Conservation (phyloP, 306 rosid species). For the Pyrus communis region DNA sequence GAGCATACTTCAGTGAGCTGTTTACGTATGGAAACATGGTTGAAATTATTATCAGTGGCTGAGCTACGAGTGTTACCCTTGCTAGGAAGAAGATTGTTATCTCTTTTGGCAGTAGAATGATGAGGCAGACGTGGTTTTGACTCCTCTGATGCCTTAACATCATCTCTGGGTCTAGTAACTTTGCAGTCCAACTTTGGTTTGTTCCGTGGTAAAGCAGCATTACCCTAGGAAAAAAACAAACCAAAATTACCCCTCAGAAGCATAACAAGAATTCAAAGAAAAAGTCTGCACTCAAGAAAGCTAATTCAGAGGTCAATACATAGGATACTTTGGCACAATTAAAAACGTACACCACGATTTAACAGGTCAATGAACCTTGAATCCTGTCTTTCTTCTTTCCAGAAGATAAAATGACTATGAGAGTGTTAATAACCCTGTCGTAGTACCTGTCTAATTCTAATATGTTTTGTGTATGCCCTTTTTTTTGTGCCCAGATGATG, state of each 20-base stretch:
- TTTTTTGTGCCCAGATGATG: not conserved
- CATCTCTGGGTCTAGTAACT: constrained; percentile 5
- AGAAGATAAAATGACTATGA: not conserved
- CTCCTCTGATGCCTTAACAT: not conserved
- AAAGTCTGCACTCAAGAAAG: not conserved
- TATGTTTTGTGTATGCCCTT: not conserved
- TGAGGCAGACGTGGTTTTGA: not conserved
- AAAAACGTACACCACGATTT: not conserved
- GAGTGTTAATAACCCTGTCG: not conserved
- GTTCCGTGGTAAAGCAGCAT: not conserved
- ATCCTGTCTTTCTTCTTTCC: not conserved
- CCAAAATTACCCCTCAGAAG: not conserved
- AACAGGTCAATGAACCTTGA: not conserved
- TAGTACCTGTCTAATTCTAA: not conserved
- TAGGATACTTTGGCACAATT: not conserved
- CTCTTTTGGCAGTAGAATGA: not conserved
- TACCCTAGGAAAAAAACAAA: constrained; percentile 11
- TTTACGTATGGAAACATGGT: not conserved
- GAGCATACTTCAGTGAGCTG: not conserved
- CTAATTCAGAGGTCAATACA: not conserved
- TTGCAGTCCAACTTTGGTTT: not conserved
- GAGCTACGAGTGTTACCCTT: not conserved
- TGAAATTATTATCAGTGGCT: not conserved
- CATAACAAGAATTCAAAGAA: not conserved
- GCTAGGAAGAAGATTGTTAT: constrained; percentile 4